These are phyloP conservation scores for Hagleromyces aurorensis DNA, from an alignment of 805 yeast species.

Conservation along the genomic window DNA sequence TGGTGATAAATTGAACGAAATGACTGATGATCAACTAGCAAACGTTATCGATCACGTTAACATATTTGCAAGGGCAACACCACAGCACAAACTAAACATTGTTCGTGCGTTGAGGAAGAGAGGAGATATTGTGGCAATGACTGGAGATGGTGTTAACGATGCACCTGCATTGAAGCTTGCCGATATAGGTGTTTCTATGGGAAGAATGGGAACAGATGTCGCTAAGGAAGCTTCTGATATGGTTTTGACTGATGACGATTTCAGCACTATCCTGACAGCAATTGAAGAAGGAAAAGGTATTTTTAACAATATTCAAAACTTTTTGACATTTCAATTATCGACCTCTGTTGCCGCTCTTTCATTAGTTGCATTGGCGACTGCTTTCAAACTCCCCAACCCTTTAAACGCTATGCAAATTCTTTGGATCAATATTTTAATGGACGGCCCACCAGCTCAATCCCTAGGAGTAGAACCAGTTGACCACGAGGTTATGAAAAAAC, in stretches of 20 bases:
- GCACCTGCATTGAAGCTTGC: slow-evolving; percentile 97
- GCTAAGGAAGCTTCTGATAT: slow-evolving; percentile 98
- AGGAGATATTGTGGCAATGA: slow-evolving; percentile 96
- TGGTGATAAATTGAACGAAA: slow-evolving; percentile 72
- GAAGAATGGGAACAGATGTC: slow-evolving; percentile 91
- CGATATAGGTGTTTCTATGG: slow-evolving; percentile 94
- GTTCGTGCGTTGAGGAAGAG: slow-evolving; percentile 83
- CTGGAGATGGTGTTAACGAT: slow-evolving; percentile 99
- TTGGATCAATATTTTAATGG: slow-evolving; percentile 97
- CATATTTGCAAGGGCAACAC: slow-evolving; percentile 91
- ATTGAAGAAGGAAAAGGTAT: slow-evolving; percentile 98
- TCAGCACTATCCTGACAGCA: slow-evolving; percentile 86
- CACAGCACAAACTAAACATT: slow-evolving; percentile 85
- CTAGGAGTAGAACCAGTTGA: slow-evolving; percentile 97
- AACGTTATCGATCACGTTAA: slow-evolving; percentile 74
- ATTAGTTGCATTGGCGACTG: slow-evolving; percentile 77
- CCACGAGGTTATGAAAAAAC: slow-evolving; percentile 88
- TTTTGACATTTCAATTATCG: slow-evolving; percentile 89
- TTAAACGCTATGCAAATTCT: slow-evolving; percentile 96
- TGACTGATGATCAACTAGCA: slow-evolving; percentile 66
- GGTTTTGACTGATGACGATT: slow-evolving; percentile 96
- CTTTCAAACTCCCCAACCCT: slow-evolving; percentile 86
- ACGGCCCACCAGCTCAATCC: slow-evolving; percentile 98
- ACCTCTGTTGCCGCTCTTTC: slow-evolving; percentile 94
- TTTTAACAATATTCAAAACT: slow-evolving; percentile 90